Percentiles rank a stretch among this genome's conserved stretches.
phyloP scores from a whole-genome alignment of 2,329 filamentous ascomycete genomes.

The Talaromyces sp. region DNA sequence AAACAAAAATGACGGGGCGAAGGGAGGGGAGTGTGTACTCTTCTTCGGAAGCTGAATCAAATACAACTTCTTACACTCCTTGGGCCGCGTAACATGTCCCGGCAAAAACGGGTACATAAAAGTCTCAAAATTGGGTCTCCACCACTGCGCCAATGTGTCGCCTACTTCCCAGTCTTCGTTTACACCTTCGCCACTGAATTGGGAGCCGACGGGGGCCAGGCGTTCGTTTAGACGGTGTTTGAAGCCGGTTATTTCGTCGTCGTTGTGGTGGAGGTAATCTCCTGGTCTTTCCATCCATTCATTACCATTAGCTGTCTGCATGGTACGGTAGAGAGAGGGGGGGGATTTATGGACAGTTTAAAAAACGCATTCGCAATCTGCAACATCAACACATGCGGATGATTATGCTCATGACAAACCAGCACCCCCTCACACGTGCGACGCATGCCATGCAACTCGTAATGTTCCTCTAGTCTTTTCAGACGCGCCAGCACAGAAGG shows the following conservation, averaged over 20 bases:
- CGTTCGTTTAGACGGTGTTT: slow-evolving; percentile 89
- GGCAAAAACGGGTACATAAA: slow-evolving; percentile 99
- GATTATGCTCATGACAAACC: slow-evolving; percentile 98
- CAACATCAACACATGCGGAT: slow-evolving; percentile 97
- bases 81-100: slow-evolving; percentile 90
- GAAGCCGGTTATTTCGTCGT: slow-evolving; percentile 93
- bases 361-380: slow-evolving; percentile 99
- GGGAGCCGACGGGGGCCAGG: slow-evolving; percentile 83
- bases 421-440: slow-evolving; percentile 95
- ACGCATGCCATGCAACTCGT: slow-evolving; percentile 87
- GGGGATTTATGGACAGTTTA: slow-evolving; percentile 81
- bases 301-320: neutral
- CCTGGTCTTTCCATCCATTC: slow-evolving; percentile 61
- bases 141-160: slow-evolving; percentile 96
- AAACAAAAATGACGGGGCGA: neutral
- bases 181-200: slow-evolving; percentile 77
- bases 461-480: slow-evolving; percentile 95
- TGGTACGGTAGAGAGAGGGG: neutral
- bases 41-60: slow-evolving; percentile 91
- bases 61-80: slow-evolving; percentile 99
- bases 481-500: slow-evolving; percentile 90
- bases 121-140: slow-evolving; percentile 97
- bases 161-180: slow-evolving; percentile 93
- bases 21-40: slow-evolving; percentile 58
- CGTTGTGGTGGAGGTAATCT: slow-evolving; percentile 82